Conservation (phyloP, 768 basidiomycete genomes). For the Rhizopogon salebrosus region DNA sequence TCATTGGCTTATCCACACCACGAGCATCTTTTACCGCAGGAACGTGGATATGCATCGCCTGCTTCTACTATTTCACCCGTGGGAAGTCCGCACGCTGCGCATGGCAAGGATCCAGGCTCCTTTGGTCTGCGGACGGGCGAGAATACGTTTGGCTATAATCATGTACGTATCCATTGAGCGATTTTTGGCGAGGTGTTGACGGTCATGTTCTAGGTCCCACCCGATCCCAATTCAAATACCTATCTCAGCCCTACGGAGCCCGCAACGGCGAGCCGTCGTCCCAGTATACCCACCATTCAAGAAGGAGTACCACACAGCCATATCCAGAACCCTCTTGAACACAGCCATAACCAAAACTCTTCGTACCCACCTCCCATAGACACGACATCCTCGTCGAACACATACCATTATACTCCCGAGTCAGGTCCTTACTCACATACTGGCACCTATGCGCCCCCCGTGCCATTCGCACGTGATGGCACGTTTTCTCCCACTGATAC, state of each 20-base stretch:
- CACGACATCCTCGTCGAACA: constrained; percentile 14
- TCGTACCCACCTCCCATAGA: constrained; percentile 11
- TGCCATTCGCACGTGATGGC: constrained; percentile 9
- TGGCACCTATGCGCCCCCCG: constrained; percentile 9
- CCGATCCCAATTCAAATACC: constrained; percentile 8
- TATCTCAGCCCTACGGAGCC: constrained; percentile 19
- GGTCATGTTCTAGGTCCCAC: neutral
- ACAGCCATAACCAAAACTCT: constrained; percentile 11
- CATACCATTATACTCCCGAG: constrained; percentile 4
- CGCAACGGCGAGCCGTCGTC: constrained; percentile 15
- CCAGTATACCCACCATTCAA: constrained; percentile 15
- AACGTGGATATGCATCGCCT: constrained; percentile 37
- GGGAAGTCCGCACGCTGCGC: constrained; percentile 26
- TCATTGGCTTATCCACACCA: constrained; percentile 13
- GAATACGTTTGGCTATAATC: constrained; percentile 19
- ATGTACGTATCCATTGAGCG: constrained; percentile 7
- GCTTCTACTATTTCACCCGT: constrained; percentile 40
- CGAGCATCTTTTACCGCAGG: constrained; percentile 22
- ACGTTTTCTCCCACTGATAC: neutral
- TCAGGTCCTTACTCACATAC: constrained; percentile 9
- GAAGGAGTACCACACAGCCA: constrained; percentile 20
- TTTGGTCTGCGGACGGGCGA: constrained; percentile 19
- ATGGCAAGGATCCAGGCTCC: constrained; percentile 17
- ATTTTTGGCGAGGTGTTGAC: neutral
- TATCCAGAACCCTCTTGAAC: constrained; percentile 11